These are phyloP conservation scores for Entophlyctis luteolus DNA, from an alignment of 192 early-diverging fungal species.

Conservation along the genomic window DNA sequence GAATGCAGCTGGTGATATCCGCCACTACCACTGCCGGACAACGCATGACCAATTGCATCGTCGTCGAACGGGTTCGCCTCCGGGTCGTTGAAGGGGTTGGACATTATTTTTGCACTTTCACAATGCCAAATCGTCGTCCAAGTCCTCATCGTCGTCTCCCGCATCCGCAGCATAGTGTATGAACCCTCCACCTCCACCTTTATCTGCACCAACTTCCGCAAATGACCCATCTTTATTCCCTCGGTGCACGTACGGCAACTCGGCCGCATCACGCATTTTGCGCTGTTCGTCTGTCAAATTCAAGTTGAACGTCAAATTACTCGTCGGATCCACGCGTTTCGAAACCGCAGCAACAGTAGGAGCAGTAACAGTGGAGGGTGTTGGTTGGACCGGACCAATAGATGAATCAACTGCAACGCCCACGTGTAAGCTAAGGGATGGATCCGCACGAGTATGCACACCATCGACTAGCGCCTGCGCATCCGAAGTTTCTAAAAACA, in stretches of 20 bases:
- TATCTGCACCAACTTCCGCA: slow-evolving; percentile 10
- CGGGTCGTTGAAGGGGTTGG: slow-evolving; percentile 37
- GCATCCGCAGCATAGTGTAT: slow-evolving; percentile 82
- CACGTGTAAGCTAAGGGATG: not conserved
- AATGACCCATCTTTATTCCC: slow-evolving; percentile 30
- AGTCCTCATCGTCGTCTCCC: slow-evolving; percentile 84
- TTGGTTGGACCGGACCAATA: not conserved
- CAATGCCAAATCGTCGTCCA: slow-evolving; percentile 8
- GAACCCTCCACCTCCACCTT: slow-evolving; percentile 39
- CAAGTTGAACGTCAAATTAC: slow-evolving; percentile 81
- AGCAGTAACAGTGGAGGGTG: not conserved
- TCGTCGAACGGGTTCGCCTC: slow-evolving; percentile 53
- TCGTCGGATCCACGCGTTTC: slow-evolving; percentile 54
- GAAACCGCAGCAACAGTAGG: not conserved
- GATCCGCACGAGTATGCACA: not conserved
- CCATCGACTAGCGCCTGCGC: not conserved
- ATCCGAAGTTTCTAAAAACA: not conserved
- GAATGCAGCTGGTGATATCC: not conserved
- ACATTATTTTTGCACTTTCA: too few relatives aligned
- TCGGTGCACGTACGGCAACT: slow-evolving; percentile 75
- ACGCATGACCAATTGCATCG: slow-evolving; percentile 17
- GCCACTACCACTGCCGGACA: not conserved
- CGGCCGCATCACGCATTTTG: slow-evolving; percentile 65
- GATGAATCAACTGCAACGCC: not conserved
- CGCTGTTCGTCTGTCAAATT: slow-evolving; percentile 79